Evolutionary conservation across 345 rosid species (phyloP).

Genomic region (Eucalyptus camaldulensis): DNA sequence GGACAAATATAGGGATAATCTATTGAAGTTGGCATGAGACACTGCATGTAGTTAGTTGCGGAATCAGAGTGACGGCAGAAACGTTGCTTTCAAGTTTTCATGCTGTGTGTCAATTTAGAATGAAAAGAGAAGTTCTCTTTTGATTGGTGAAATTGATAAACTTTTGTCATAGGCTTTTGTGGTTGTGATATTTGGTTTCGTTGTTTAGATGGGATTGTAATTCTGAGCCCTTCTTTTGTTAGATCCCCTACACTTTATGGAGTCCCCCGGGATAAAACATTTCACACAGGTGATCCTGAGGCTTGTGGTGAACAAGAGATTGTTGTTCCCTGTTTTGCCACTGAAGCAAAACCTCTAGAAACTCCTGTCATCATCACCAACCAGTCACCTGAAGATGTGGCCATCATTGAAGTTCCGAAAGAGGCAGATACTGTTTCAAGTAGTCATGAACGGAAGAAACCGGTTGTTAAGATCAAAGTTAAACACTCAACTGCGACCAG

Average conservation of each 20-base stretch:
- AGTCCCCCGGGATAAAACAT: conserved; percentile 59
- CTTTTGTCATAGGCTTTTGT: neutral
- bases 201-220: neutral
- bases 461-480: conserved; percentile 65
- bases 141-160: neutral
- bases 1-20: neutral
- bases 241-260: conserved; percentile 84
- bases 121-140: neutral
- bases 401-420: conserved; percentile 26
- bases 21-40: neutral
- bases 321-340: neutral
- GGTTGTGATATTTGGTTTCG: neutral
- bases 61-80: neutral
- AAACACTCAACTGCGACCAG: conserved; percentile 55
- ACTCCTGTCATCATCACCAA: conserved; percentile 18
- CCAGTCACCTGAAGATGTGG: conserved; percentile 10
- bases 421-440: conserved; percentile 41
- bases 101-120: neutral
- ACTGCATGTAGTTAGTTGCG: neutral
- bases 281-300: conserved; percentile 42
- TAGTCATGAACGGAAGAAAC: conserved; percentile 42
- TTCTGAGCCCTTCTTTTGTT: conserved; percentile 8
- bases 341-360: conserved; percentile 31
- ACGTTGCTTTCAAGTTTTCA: neutral
- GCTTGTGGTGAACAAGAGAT: neutral